Evolutionary conservation across 2,329 filamentous ascomycete species (phyloP).

Genomic region (Calonectria fujianensis): DNA sequence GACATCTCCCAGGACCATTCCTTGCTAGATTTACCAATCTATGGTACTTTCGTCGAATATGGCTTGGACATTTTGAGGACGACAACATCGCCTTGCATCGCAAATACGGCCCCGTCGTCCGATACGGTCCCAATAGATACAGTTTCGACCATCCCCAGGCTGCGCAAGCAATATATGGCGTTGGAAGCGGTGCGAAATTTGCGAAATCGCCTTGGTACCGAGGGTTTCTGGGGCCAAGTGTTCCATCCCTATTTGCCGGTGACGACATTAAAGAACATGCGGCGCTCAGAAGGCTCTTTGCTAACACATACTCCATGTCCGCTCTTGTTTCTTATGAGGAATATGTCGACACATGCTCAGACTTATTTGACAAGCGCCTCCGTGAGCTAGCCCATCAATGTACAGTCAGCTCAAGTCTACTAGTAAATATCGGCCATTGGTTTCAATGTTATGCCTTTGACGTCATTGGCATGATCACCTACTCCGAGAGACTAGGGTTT

Average conservation of each 20-base stretch:
- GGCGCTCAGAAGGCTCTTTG: background rate
- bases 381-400: constrained; percentile 8
- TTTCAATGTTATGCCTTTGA: constrained; percentile 48
- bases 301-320: constrained; percentile 24
- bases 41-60: constrained; percentile 33
- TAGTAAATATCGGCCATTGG: constrained; percentile 43
- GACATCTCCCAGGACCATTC: constrained; percentile 13
- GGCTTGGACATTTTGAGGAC: constrained; percentile 26
- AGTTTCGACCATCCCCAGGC: constrained; percentile 16
- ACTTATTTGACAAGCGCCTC: constrained; percentile 19
- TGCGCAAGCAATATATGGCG: background rate
- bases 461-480: constrained; percentile 40
- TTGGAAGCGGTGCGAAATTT: background rate
- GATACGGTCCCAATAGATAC: constrained; percentile 20
- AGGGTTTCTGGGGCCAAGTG: background rate
- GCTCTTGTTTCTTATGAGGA: constrained; percentile 17
- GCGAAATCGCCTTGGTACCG: constrained; percentile 15
- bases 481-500: constrained; percentile 39
- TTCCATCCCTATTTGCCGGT: constrained; percentile 3
- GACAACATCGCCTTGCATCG: constrained; percentile 35
- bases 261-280: constrained; percentile 12
- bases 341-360: constrained; percentile 17
- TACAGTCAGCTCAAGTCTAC: background rate
- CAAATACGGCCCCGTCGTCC: constrained; percentile 34
- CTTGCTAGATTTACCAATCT: constrained; percentile 33